phyloP scores from a whole-genome alignment of 805 yeast genomes.

The Jamesozyma spencerorum region DNA sequence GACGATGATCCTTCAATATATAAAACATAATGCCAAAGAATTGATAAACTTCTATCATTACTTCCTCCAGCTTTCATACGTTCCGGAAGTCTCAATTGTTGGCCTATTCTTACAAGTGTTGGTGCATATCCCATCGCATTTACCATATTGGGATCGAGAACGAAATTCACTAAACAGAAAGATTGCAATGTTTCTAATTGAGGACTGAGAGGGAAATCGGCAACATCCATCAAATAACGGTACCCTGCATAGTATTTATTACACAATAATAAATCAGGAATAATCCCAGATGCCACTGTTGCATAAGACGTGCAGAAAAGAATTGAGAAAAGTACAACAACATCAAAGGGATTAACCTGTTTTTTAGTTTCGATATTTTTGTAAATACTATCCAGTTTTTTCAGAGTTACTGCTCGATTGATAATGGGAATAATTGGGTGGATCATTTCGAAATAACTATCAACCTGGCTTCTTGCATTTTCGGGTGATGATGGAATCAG shows the following conservation, averaged over 20 bases:
- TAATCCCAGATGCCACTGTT: constrained; percentile 19
- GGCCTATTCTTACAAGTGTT: constrained; percentile 22
- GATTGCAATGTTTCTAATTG: constrained; percentile 20
- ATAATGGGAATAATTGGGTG: constrained; percentile 25
- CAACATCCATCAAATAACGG: constrained; percentile 11
- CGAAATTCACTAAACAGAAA: constrained; percentile 17
- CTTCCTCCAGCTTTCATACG: not conserved
- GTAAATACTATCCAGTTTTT: constrained; percentile 7
- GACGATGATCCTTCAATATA: constrained; percentile 26
- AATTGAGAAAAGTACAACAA: constrained; percentile 15
- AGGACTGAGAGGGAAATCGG: constrained; percentile 17
- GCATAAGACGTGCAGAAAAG: constrained; percentile 21
- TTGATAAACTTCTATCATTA: not conserved
- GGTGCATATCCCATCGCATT: constrained; percentile 18
- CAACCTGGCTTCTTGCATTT: constrained; percentile 12
- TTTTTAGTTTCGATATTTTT: constrained; percentile 1
- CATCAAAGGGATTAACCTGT: constrained; percentile 7
- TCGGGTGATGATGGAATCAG: constrained; percentile 13
- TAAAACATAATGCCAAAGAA: constrained; percentile 20
- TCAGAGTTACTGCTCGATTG: constrained; percentile 6
- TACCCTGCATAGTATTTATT: constrained; percentile 19
- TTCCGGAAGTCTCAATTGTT: constrained; percentile 20
- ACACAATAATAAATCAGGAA: constrained; percentile 16
- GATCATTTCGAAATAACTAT: constrained; percentile 16
- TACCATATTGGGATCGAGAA: constrained; percentile 26